phyloP scores from a whole-genome alignment of 768 basidiomycete genomes.

The Phaeotremella fagi region DNA sequence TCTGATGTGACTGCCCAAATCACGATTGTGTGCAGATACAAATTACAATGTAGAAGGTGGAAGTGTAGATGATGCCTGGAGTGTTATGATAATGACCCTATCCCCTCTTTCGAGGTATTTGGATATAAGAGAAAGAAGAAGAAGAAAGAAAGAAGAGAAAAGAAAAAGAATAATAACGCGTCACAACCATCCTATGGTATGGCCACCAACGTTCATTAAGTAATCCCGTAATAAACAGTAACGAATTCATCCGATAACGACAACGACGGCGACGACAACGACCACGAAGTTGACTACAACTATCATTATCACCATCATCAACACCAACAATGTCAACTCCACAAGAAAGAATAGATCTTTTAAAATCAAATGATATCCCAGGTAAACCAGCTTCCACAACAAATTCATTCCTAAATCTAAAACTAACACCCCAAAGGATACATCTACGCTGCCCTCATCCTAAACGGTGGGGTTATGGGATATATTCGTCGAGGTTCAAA shows the following conservation, averaged over 20 bases:
- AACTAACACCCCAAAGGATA: not conserved
- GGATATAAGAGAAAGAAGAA: not conserved
- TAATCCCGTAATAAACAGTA: too few species aligned
- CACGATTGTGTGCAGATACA: too few species aligned
- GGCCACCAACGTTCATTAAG: not conserved
- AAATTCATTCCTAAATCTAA: too few species aligned
- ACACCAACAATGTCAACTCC: not conserved
- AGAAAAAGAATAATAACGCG: not conserved
- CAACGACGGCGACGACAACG: not conserved
- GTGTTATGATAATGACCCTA: not conserved
- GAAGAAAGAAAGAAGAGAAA: not conserved
- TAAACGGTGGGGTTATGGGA: conserved; percentile 12
- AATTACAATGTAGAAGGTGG: not conserved
- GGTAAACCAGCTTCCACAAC: too few species aligned
- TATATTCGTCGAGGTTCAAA: conserved; percentile 9
- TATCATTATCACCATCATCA: not conserved
- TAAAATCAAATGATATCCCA: not conserved
- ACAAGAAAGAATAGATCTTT: not conserved
- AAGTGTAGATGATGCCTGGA: not conserved
- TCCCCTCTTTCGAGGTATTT: not conserved
- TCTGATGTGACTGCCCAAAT: too few species aligned
- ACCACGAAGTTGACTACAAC: too few species aligned
- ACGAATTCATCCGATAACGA: too few species aligned
- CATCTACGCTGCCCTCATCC: conserved; percentile 9
- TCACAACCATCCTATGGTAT: not conserved